Conservation (phyloP, 495 filamentous ascomycete genomes). For the Ascobolus immersus region DNA sequence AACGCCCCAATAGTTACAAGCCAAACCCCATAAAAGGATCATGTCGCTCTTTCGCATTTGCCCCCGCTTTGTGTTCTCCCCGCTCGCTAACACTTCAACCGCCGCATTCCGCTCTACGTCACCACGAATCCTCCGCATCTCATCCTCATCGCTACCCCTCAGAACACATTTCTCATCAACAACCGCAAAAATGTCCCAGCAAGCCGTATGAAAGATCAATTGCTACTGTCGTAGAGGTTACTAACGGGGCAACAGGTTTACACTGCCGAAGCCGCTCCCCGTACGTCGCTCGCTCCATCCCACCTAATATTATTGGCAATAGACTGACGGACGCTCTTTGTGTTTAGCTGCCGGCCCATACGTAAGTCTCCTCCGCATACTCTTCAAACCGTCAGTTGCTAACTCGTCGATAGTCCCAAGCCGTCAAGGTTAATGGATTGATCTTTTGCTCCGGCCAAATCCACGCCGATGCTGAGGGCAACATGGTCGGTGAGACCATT, state of each 20-base stretch:
- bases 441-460: conserved; percentile 92
- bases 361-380: conserved; percentile 3
- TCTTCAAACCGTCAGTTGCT: not conserved
- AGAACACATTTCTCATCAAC: not conserved
- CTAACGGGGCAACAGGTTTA: conserved; percentile 8
- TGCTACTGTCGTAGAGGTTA: not conserved
- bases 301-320: not conserved
- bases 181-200: conserved; percentile 12
- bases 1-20: too few species aligned
- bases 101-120: conserved; percentile 6
- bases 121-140: conserved; percentile 6
- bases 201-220: conserved; percentile 1
- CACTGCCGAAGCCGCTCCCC: conserved; percentile 12
- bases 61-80: too few species aligned
- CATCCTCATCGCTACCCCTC: conserved; percentile 2
- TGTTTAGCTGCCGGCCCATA: conserved; percentile 15
- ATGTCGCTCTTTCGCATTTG: too few species aligned
- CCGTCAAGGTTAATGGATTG: conserved; percentile 52
- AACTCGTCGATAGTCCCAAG: conserved; percentile 45
- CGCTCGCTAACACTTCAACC: too few species aligned
- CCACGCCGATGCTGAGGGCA: conserved; percentile 49
- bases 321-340: not conserved
- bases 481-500: conserved; percentile 50
- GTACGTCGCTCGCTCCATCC: conserved; percentile 4
- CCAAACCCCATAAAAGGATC: too few species aligned